Conservation (phyloP, 1,284 basidiomycete genomes). For the Ceratobasidium sp. region DNA sequence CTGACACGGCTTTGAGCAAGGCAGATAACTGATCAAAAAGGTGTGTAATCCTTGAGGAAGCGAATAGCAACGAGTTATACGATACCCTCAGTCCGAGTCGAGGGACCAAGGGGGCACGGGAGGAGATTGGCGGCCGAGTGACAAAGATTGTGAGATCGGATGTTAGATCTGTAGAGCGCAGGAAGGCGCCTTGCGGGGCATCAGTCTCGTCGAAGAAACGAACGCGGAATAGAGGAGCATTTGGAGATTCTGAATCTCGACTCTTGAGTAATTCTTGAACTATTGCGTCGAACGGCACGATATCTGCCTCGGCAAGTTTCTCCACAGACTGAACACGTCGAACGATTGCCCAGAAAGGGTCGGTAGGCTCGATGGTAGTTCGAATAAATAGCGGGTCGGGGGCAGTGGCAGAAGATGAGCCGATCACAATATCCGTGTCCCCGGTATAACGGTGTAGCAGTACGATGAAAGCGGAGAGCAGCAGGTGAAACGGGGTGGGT, state of each 20-base stretch:
- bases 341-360: conserved; percentile 95
- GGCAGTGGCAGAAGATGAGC: conserved; percentile 84
- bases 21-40: conserved; percentile 89
- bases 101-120: conserved; percentile 77
- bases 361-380: conserved; percentile 84
- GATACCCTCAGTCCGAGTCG: conserved; percentile 84
- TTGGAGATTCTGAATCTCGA: conserved; percentile 68
- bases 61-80: conserved; percentile 97
- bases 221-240: conserved; percentile 86
- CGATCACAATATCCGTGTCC: conserved; percentile 94
- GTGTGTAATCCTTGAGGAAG: conserved; percentile 76
- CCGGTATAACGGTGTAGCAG: conserved; percentile 96
- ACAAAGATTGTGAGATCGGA: conserved; percentile 92
- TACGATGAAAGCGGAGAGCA: conserved; percentile 91
- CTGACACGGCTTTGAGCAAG: conserved; percentile 79
- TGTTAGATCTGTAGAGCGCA: conserved; percentile 82
- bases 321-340: conserved; percentile 86
- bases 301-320: conserved; percentile 84
- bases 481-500: conserved; percentile 90
- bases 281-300: conserved; percentile 84
- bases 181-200: conserved; percentile 75
- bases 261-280: conserved; percentile 70
- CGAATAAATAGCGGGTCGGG: conserved; percentile 87
- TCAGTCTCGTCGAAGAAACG: conserved; percentile 96
- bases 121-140: conserved; percentile 67